These are phyloP conservation scores for Colletotrichum sp. DNA, from an alignment of 2,329 filamentous ascomycete species.

Conservation along the genomic window DNA sequence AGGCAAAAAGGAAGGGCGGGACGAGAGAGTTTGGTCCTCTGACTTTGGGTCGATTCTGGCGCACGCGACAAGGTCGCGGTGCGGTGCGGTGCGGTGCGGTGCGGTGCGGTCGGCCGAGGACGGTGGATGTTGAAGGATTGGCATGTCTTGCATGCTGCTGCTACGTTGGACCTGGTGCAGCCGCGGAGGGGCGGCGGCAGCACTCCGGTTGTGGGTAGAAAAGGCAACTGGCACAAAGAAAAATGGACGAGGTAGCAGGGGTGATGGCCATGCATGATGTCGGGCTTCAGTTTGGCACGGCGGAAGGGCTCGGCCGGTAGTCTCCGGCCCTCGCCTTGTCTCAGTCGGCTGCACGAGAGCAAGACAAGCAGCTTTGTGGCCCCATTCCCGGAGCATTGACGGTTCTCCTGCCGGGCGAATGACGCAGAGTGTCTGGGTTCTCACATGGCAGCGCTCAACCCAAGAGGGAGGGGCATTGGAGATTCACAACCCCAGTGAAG, in stretches of 20 bases:
- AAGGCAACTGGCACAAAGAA: neutral
- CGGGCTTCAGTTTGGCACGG: neutral
- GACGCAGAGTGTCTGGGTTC: neutral
- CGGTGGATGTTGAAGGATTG: neutral
- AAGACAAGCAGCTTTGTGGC: neutral
- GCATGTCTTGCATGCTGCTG: slow-evolving; percentile 2
- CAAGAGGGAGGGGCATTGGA: neutral
- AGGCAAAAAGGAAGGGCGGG: neutral
- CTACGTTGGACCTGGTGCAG: neutral
- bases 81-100: neutral
- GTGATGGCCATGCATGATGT: neutral
- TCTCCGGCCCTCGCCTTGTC: neutral
- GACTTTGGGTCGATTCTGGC: neutral
- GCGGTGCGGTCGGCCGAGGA: neutral
- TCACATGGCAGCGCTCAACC: neutral
- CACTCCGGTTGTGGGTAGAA: neutral
- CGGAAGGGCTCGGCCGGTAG: neutral
- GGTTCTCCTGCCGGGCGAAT: neutral
- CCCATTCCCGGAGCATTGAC: neutral
- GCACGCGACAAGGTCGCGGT: neutral
- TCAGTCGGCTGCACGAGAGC: neutral
- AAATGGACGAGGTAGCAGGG: neutral
- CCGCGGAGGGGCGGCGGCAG: neutral
- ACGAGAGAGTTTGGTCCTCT: neutral
- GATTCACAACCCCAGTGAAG: neutral